These are phyloP conservation scores for Agaricales sp. DNA, from an alignment of 1,284 basidiomycete species.

Conservation along the genomic window DNA sequence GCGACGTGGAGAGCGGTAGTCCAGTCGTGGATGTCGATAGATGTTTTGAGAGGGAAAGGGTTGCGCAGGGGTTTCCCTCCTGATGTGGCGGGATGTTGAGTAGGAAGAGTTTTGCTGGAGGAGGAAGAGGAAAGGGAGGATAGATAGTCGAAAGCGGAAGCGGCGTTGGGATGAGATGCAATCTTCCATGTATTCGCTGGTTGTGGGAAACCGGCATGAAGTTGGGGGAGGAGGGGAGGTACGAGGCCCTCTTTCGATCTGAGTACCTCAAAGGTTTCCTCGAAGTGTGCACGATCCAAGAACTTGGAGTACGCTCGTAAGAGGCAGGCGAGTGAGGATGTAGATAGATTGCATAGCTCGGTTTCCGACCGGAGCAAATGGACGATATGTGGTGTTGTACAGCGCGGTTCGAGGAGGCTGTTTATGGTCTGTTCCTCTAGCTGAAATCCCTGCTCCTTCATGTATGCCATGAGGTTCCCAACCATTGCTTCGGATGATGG, in stretches of 20 bases:
- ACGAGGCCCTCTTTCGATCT: too few species aligned
- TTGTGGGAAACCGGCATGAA: background rate
- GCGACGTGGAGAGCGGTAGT: slow-evolving; percentile 9
- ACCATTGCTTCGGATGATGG: background rate
- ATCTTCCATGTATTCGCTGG: background rate
- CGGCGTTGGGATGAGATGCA: background rate
- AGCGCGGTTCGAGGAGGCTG: background rate
- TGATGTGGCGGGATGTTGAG: background rate
- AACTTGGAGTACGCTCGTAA: background rate
- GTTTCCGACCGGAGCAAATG: background rate
- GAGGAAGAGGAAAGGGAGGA: background rate
- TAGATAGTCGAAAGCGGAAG: too few species aligned
- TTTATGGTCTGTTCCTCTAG: background rate
- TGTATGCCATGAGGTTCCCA: background rate
- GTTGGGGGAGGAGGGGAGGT: too few species aligned
- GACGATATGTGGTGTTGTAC: background rate
- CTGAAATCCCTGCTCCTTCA: background rate
- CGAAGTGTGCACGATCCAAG: background rate
- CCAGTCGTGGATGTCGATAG: background rate
- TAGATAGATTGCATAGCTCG: background rate
- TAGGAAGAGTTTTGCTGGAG: background rate
- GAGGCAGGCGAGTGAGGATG: background rate
- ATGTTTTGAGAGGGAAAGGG: background rate
- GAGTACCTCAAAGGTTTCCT: too few species aligned
- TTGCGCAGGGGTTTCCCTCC: background rate